Percentiles rank a stretch among this genome's conserved stretches.
Conservation (phyloP, 176 grass and related monocot genomes). For the Pontederia paniculata region DNA sequence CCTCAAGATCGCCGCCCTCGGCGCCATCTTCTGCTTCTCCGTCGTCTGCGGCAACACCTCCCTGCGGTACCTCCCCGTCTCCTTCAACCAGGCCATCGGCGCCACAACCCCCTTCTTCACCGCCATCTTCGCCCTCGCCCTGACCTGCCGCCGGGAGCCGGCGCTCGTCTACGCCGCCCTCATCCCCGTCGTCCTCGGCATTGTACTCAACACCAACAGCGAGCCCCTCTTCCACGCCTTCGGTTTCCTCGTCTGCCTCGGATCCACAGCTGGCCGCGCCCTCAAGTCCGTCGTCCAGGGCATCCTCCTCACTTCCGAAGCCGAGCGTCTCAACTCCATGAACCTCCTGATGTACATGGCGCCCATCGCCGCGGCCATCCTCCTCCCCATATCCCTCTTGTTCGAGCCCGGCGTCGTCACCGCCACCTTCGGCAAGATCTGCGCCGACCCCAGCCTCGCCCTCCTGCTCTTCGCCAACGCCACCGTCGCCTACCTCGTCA, state of each 20-base stretch:
- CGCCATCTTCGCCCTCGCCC: constrained; percentile 12
- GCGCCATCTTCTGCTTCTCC: constrained; percentile 10
- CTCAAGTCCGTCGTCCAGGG: constrained; percentile 16
- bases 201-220: constrained; percentile 14
- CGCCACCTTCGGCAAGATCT: constrained; percentile 2
- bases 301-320: constrained; percentile 12
- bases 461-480: constrained; percentile 15
- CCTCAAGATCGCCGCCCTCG: constrained; percentile 7
- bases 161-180: constrained; percentile 1
- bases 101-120: constrained; percentile 22
- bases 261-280: constrained; percentile 9
- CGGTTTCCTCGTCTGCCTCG: constrained; percentile 13
- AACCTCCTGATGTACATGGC: constrained; percentile 18
- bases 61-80: constrained; percentile 13
- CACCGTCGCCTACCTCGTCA: constrained; percentile 17
- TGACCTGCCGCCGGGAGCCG: constrained; percentile 9
- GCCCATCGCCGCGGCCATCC: constrained; percentile 10
- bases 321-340: constrained; percentile 16
- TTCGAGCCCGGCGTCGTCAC: constrained; percentile 4
- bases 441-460: constrained; percentile 5
- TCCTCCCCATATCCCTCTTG: constrained; percentile 3
- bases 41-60: constrained; percentile 17
- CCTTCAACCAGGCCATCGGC: constrained; percentile 23
- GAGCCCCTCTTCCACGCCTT: constrained; percentile 15
- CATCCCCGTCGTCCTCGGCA: constrained; percentile 11